These are phyloP conservation scores for Diospyros lotus DNA, from an alignment of 148 eudicot species.

Conservation along the genomic window DNA sequence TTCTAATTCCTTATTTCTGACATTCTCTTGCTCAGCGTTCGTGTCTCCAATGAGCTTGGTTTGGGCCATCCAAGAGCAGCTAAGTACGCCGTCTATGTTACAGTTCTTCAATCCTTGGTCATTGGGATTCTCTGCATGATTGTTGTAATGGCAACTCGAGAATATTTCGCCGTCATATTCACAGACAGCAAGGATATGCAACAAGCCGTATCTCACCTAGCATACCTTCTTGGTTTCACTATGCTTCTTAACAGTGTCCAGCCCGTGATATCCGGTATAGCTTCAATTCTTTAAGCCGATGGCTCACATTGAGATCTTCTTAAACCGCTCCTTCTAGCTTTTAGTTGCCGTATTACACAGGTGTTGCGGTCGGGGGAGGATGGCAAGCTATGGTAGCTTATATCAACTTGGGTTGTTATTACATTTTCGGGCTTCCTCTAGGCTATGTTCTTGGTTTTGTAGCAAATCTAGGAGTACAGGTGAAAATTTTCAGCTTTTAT, in stretches of 20 bases:
- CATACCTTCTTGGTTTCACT: conserved; percentile 35
- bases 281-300: too few relatives aligned
- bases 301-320: too few relatives aligned
- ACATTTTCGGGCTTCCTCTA: too few relatives aligned
- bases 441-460: too few relatives aligned
- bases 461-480: too few relatives aligned
- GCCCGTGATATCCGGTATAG: conserved; percentile 24
- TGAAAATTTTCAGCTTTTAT: too few relatives aligned
- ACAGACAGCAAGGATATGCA: conserved; percentile 25
- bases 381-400: too few relatives aligned
- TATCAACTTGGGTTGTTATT: too few relatives aligned
- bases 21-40: conserved; percentile 20
- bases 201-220: conserved; percentile 22
- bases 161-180: conserved; percentile 26
- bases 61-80: conserved; percentile 48
- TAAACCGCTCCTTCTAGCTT: too few relatives aligned
- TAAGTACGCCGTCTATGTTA: conserved; percentile 31
- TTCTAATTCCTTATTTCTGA: too few relatives aligned
- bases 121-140: conserved; percentile 30
- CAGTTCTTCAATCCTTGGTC: conserved; percentile 26
- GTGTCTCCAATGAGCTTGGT: conserved; percentile 51
- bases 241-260: conserved; percentile 39
- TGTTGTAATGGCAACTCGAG: conserved; percentile 26
- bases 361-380: too few relatives aligned
- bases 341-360: too few relatives aligned